These are phyloP conservation scores for Athelia sp. DNA, from an alignment of 1,284 basidiomycete species.

Conservation along the genomic window DNA sequence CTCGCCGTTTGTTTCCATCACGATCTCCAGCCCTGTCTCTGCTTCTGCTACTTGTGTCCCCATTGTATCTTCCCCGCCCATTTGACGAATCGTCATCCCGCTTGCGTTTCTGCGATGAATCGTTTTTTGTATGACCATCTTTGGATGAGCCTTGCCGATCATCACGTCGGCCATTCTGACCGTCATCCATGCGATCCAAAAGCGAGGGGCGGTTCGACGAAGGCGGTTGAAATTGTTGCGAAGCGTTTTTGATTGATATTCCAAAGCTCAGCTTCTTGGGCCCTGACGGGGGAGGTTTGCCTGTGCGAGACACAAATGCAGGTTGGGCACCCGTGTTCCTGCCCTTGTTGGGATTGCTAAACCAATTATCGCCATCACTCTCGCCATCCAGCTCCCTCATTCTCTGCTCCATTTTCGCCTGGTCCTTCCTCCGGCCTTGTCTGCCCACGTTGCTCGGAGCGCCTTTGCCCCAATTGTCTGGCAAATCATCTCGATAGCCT, in stretches of 20 bases:
- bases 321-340: conserved; percentile 17
- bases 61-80: not conserved
- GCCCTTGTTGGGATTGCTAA: conserved; percentile 29
- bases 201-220: conserved; percentile 13
- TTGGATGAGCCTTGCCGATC: not conserved
- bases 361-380: conserved; percentile 61
- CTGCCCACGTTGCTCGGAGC: conserved; percentile 61
- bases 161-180: conserved; percentile 1
- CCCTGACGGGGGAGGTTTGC: conserved; percentile 13
- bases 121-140: conserved; percentile 1
- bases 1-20: conserved; percentile 12
- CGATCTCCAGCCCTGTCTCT: conserved; percentile 5
- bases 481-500: conserved; percentile 18
- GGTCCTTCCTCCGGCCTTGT: conserved; percentile 55
- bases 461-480: conserved; percentile 37
- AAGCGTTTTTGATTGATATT: conserved; percentile 20
- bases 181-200: conserved; percentile 18
- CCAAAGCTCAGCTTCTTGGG: conserved; percentile 36
- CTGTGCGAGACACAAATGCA: conserved; percentile 9
- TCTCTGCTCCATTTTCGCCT: conserved; percentile 47
- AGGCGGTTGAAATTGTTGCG: conserved; percentile 9
- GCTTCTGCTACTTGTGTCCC: conserved; percentile 3
- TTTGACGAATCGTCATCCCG: conserved; percentile 8
- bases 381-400: conserved; percentile 42
- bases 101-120: conserved; percentile 6